Conservation (phyloP, 139 green algal species). For the Haematococcus sp. region DNA sequence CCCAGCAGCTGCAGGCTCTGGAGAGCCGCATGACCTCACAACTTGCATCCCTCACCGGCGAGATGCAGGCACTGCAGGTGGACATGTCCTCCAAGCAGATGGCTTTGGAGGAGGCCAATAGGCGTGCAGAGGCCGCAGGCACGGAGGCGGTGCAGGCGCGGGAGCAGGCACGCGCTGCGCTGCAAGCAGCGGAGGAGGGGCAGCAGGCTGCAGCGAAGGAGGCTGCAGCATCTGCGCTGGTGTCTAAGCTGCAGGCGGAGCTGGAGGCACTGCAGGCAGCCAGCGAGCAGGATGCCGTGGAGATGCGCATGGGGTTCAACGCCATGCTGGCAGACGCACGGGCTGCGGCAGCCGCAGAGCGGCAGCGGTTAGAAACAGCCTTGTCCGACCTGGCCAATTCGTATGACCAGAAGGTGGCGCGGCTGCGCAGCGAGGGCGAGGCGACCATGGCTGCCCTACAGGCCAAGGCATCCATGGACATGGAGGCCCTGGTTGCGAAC, state of each 20-base stretch:
- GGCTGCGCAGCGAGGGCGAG: background rate
- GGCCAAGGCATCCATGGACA: no score
- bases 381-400: background rate
- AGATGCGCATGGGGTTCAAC: background rate
- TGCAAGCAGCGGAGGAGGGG: no score
- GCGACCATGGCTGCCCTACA: background rate
- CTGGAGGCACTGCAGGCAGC: background rate
- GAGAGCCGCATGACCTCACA: no score
- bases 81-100: no score
- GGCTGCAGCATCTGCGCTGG: no score
- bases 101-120: no score
- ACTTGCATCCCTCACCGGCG: no score
- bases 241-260: slow-evolving; percentile 10
- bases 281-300: background rate
- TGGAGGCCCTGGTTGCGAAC: no score
- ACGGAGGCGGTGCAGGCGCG: background rate
- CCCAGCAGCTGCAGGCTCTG: no score
- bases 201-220: no score
- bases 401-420: background rate
- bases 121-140: background rate
- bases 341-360: slow-evolving; percentile 1
- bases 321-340: background rate
- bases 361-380: background rate
- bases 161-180: no score
- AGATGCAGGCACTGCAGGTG: no score